Evolutionary conservation across 305 asterid genomes (phyloP).

Genomic region (Solanum hybrid): DNA sequence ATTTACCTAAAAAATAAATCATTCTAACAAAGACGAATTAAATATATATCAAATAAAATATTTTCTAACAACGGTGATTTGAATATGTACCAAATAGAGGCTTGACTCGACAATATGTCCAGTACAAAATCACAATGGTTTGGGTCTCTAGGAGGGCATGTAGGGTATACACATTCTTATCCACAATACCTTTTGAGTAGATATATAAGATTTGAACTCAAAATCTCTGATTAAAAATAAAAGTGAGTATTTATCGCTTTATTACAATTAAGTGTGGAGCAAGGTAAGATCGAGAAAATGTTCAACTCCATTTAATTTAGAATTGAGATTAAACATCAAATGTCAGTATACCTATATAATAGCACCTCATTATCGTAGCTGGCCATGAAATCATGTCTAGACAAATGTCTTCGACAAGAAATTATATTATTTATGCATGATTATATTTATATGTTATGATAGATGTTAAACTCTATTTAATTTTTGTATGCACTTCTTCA

Average conservation of each 20-base stretch:
- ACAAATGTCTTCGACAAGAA: not conserved
- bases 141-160: not conserved
- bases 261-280: not conserved
- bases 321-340: not conserved
- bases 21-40: not conserved
- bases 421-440: not conserved
- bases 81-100: not conserved
- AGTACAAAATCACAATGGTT: not conserved
- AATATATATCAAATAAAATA: not conserved
- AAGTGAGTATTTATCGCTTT: not conserved
- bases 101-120: not conserved
- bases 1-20: accelerated
- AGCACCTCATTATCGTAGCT: not conserved
- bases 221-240: not conserved
- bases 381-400: not conserved
- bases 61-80: accelerated
- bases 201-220: not conserved
- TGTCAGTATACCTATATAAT: not conserved
- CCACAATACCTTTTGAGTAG: not conserved
- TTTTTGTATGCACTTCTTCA: not conserved
- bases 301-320: not conserved
- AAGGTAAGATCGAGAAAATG: not conserved
- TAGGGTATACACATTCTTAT: not conserved
- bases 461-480: not conserved
- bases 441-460: not conserved